Percentiles rank a stretch among this genome's conserved stretches.
Conservation (phyloP, 805 yeast species). For the Wickerhamiella vanderwaltii region DNA sequence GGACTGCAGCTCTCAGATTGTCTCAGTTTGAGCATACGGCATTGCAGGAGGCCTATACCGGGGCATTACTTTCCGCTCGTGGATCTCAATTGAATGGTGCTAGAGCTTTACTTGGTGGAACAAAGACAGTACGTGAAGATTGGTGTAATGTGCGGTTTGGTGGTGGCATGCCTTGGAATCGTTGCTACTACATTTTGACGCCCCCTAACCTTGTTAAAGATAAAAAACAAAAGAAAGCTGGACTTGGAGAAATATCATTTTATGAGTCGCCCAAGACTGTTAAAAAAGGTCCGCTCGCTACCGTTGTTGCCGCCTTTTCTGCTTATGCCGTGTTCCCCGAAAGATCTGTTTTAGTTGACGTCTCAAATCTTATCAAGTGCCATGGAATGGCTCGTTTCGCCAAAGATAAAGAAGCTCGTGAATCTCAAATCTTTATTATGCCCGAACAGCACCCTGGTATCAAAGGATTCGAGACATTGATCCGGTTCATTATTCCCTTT, state of each 20-base stretch:
- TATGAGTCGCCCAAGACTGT: slow-evolving; percentile 68
- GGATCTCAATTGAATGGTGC: slow-evolving; percentile 84
- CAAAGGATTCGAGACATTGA: slow-evolving; percentile 71
- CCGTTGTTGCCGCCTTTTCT: slow-evolving; percentile 53
- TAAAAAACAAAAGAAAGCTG: slow-evolving; percentile 33
- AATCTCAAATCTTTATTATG: slow-evolving; percentile 62
- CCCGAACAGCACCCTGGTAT: slow-evolving; percentile 77
- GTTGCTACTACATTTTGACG: slow-evolving; percentile 80
- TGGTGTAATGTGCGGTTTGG: slow-evolving; percentile 95
- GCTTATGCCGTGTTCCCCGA: slow-evolving; percentile 91
- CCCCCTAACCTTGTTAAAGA: slow-evolving; percentile 34
- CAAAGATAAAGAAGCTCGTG: slow-evolving; percentile 30
- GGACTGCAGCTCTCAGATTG: slow-evolving; percentile 78
- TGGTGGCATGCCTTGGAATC: slow-evolving; percentile 94
- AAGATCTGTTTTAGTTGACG: slow-evolving; percentile 65
- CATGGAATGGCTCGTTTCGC: slow-evolving; percentile 56
- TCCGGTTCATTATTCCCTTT: slow-evolving; percentile 62
- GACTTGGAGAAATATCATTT: slow-evolving; percentile 56
- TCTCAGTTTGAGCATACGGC: slow-evolving; percentile 69
- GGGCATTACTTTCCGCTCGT: slow-evolving; percentile 81
- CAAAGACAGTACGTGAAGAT: slow-evolving; percentile 78
- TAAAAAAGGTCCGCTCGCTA: slow-evolving; percentile 64
- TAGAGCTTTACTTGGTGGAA: slow-evolving; percentile 68
- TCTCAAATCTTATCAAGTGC: slow-evolving; percentile 74
- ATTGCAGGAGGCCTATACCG: slow-evolving; percentile 92